These are phyloP conservation scores for Trichophyton rubrum DNA, from an alignment of 2,329 filamentous ascomycete genomes.

Conservation along the genomic window DNA sequence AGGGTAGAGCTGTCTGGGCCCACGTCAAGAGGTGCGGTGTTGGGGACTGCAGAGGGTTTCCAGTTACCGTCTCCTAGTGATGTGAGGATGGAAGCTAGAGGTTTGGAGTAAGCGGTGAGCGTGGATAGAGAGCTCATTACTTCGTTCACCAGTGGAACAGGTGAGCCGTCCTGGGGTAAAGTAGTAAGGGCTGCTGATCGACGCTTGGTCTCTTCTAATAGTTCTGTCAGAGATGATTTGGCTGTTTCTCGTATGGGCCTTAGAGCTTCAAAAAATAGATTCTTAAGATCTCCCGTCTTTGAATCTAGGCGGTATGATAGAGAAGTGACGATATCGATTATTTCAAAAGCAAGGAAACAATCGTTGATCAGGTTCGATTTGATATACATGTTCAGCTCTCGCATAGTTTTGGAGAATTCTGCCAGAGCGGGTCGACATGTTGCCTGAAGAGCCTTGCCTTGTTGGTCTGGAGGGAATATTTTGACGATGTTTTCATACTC, in stretches of 20 bases:
- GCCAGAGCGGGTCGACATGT: constrained; percentile 67
- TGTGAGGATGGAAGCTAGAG: constrained; percentile 79
- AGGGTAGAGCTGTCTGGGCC: constrained; percentile 78
- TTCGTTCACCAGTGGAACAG: constrained; percentile 66
- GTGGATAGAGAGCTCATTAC: constrained; percentile 76
- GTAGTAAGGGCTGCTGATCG: constrained; percentile 53
- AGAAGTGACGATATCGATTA: constrained; percentile 75
- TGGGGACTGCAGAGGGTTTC: constrained; percentile 51
- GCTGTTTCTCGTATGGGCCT: constrained; percentile 87
- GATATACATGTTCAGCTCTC: constrained; percentile 82
- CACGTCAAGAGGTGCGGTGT: constrained; percentile 67
- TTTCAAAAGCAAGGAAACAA: constrained; percentile 89
- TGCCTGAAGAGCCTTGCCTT: constrained; percentile 62
- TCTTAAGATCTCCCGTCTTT: constrained; percentile 74
- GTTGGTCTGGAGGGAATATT: constrained; percentile 76
- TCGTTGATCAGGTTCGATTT: constrained; percentile 76
- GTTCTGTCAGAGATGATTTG: constrained; percentile 67
- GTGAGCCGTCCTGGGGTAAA: constrained; percentile 64
- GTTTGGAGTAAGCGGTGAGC: constrained; percentile 74
- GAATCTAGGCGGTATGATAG: constrained; percentile 69
- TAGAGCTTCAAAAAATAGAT: constrained; percentile 67
- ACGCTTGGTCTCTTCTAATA: constrained; percentile 71
- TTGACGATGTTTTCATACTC: constrained; percentile 86
- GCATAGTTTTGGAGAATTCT: constrained; percentile 72
- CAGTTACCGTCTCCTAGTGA: constrained; percentile 90